Percentiles rank a stretch among this genome's conserved stretches.
Conservation (phyloP, 1,284 basidiomycete species). For the Bjerkandera adusta region DNA sequence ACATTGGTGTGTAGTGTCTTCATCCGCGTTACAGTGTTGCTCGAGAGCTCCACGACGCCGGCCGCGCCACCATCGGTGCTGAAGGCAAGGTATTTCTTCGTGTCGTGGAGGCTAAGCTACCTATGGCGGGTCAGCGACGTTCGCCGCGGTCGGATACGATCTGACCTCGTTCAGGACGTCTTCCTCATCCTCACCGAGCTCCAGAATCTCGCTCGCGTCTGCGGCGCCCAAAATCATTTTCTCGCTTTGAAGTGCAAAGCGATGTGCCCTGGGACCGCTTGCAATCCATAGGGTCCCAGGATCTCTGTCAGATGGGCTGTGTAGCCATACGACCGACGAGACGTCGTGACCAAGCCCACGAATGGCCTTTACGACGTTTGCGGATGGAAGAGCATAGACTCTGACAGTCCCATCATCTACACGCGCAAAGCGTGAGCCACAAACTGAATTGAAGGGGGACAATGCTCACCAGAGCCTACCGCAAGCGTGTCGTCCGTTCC, state of each 20-base stretch:
- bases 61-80: conserved; percentile 66
- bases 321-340: conserved; percentile 51
- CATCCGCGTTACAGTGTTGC: conserved; percentile 49
- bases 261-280: conserved; percentile 41
- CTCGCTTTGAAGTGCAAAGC: conserved; percentile 21
- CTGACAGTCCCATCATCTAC: conserved; percentile 71
- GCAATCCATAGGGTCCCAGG: conserved; percentile 57
- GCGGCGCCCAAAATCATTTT: conserved; percentile 28
- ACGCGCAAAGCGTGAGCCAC: neutral
- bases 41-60: conserved; percentile 59
- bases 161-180: conserved; percentile 69
- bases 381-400: conserved; percentile 56
- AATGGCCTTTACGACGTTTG: conserved; percentile 63
- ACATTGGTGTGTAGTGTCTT: conserved; percentile 63
- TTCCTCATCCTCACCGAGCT: conserved; percentile 48
- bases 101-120: conserved; percentile 58
- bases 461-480: conserved; percentile 26
- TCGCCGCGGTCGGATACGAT: neutral
- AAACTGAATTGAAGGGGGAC: neutral
- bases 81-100: conserved; percentile 61
- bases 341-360: conserved; percentile 55
- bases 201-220: conserved; percentile 45
- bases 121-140: conserved; percentile 33
- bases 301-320: conserved; percentile 35
- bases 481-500: conserved; percentile 16